Base-by-base conservation (phyloP, 305 asterid genomes). In the Lippia alba region DNA sequence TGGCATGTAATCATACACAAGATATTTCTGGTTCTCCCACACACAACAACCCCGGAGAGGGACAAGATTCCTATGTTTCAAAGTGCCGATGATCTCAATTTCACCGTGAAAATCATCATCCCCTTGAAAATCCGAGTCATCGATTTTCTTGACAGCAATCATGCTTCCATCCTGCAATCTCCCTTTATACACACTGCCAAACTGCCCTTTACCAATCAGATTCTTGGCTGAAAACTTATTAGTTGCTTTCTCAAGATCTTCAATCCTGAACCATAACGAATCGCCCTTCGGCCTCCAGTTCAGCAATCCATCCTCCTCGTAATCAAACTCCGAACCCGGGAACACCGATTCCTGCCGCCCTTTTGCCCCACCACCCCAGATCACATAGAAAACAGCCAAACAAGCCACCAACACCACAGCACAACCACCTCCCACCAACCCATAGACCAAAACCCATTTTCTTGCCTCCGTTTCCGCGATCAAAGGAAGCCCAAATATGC, bases 1-100 rank as follows among this genome's bases (percentile, higher is more conserved):
- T 12, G 82, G 79, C 94, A 88, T 85, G 76, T 84, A 84, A 16
- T 88, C 94, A 41, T 85, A 85, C 4, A 88, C 84, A 8, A 88
- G 68, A 73, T 79, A 88, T 55, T 77, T 84, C 36, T 70, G 77
- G 39, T 53, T 53, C 44, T 80, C 81, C 54, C 49, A 62, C 8
- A 79, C 71, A 50, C 88, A 89, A 48, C 79, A 85, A 0, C 96
- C 96, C 46, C 74, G 74, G 3, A 89, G 72, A 1, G 85, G 86
- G 19, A 86, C 89, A 41, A 89, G 76, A 59, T 86, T 89, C 24
- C 84, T 71, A 46, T 89, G 92, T 81, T 73, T 86, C 72, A 85
- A 71, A 56, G 65, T 70, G 65, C 84, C 75, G 17, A 89, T 82
- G 67, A 86, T 82, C 66, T 85, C 87, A 10, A 89, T 84, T 68